phyloP scores from a whole-genome alignment of 805 yeast species.

The Saccharomycopsis fibuligera region DNA sequence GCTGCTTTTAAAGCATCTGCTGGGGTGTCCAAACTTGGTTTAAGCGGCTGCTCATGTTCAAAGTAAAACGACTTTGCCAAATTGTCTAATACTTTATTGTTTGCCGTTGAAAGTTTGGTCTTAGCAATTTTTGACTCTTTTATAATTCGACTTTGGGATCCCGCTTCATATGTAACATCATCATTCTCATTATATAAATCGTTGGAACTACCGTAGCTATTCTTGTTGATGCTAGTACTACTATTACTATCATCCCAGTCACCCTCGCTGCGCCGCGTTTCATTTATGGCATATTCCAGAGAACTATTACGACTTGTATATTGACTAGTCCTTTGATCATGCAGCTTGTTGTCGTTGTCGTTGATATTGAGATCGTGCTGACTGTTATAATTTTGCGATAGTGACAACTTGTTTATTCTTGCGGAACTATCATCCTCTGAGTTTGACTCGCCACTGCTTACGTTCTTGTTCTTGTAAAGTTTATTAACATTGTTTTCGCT shows the following conservation, averaged over 20 bases:
- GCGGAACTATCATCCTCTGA: no score
- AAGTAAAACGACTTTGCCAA: conserved; percentile 12
- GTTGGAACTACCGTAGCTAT: background rate
- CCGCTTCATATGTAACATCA: no score
- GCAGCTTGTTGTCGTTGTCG: no score
- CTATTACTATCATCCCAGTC: background rate
- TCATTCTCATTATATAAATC: no score
- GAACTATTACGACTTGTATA: no score
- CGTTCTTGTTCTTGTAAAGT: no score
- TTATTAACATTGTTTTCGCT: no score
- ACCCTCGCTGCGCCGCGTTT: no score
- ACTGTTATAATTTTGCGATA: background rate
- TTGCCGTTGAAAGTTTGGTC: conserved; percentile 14
- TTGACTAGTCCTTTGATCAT: no score
- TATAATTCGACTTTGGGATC: background rate
- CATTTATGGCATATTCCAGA: no score
- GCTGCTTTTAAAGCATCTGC: background rate
- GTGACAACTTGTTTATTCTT: background rate
- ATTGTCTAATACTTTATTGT: conserved; percentile 7
- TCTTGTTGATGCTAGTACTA: background rate
- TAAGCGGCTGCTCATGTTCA: conserved; percentile 7
- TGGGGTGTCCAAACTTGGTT: background rate
- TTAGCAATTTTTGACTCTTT: background rate
- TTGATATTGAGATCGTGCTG: background rate
- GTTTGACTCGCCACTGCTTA: no score